These are phyloP conservation scores for Sporothrix inflata DNA, from an alignment of 2,329 filamentous ascomycete species.

Conservation along the genomic window DNA sequence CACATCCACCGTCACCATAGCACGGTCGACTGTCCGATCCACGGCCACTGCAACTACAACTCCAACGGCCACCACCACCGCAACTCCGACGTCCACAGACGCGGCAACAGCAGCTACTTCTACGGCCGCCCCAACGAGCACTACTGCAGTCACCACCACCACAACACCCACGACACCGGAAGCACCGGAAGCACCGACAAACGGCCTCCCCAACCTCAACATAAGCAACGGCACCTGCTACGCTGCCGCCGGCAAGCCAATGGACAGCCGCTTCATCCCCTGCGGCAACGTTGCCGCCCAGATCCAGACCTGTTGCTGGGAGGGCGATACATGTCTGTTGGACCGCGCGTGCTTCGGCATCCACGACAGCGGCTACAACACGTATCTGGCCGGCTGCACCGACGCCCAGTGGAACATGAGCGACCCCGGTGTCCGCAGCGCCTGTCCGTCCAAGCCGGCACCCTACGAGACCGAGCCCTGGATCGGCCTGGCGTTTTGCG, in stretches of 20 bases:
- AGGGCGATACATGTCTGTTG: conserved; percentile 33
- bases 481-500: conserved; percentile 44
- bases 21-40: too few relatives aligned
- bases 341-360: conserved; percentile 34
- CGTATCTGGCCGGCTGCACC: conserved; percentile 46
- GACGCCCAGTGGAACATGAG: conserved; percentile 39
- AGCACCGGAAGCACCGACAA: background rate
- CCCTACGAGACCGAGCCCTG: conserved; percentile 38
- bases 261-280: conserved; percentile 33
- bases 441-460: conserved; percentile 42
- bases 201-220: conserved; percentile 23
- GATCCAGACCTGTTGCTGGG: conserved; percentile 33
- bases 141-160: too few relatives aligned
- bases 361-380: conserved; percentile 40
- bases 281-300: conserved; percentile 34
- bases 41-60: too few relatives aligned
- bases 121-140: background rate
- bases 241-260: conserved; percentile 1
- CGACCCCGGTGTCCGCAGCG: conserved; percentile 20
- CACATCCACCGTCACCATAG: too few relatives aligned
- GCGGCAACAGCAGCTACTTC: background rate
- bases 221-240: conserved; percentile 35
- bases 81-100: too few relatives aligned
- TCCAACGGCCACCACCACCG: too few relatives aligned
- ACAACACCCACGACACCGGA: background rate